Evolutionary conservation across 257 asterid species (phyloP), one percentile per base, ranked within the genome.

Genomic region (Solanum chmielewskii): DNA sequence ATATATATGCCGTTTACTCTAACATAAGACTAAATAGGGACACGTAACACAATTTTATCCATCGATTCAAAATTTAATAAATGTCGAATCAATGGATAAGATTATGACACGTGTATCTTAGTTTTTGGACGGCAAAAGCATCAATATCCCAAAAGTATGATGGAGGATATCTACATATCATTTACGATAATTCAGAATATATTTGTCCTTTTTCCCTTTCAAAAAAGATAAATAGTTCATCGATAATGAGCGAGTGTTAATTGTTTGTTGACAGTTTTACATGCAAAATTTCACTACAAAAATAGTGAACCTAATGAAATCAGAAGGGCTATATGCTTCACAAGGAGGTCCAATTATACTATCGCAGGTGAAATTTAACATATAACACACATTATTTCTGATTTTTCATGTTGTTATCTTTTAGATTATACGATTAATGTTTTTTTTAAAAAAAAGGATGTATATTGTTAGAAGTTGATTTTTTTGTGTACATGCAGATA

Each of bases 321-420:
- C 94, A 42, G 96, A 95, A 93, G 91, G 92, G 2, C 44, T 96
- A 77, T 96, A 86, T 86, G 98, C 98, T 85, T 93, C 99, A 82
- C 98, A 94, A 86, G 99, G 98, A 64, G 99, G 99, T 13, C 99
- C 99, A 2, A 94, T 95, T 62, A 91, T 96, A 83, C 93, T 96
- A 8, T 92, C 97, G 29, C 99, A 96, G 98, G 99, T 56, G 64
- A 56, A 56, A 56, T 52, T 49, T 49, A 49, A 49, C 59, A 49
- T 49, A 16, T 47, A 47, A 47, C 20, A 47, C 2, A 47, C 7
- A 47, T 47, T 49, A 52, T 52, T 52, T 52, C 60, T 16, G 60
- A 52, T 52, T 16, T 52, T 1, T 9, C 1, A 9, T 52, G 23
- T 16, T 16, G 60, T 52, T 16, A 52, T 56, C 64, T 20, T 56